Evolutionary conservation across 2,329 filamentous ascomycete species (phyloP).

Genomic region (Apiospora saccharicola): DNA sequence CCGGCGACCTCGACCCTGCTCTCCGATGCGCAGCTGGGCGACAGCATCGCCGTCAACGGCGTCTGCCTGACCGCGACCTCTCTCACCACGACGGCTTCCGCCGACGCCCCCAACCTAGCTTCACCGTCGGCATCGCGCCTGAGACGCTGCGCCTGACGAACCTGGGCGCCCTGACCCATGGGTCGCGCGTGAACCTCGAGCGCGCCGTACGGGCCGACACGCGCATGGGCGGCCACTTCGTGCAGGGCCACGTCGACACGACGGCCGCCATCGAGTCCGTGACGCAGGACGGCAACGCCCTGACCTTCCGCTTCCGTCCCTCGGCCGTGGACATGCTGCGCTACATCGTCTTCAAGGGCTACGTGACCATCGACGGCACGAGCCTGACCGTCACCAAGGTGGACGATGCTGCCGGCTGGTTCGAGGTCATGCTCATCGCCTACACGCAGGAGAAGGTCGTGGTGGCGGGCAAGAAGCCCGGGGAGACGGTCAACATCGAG

Average conservation of each 20-base stretch:
- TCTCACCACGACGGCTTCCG: conserved; percentile 38
- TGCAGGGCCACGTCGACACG: conserved; percentile 97
- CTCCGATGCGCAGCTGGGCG: conserved; percentile 82
- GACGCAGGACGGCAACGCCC: conserved; percentile 84
- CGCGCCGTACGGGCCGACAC: conserved; percentile 89
- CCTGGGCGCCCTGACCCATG: conserved; percentile 74
- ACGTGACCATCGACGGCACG: conserved; percentile 91
- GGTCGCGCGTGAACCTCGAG: conserved; percentile 87
- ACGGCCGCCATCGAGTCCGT: conserved; percentile 77
- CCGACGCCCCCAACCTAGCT: conserved; percentile 51
- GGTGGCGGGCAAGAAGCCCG: conserved; percentile 77
- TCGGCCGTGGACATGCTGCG: conserved; percentile 71
- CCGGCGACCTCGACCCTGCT: conserved; percentile 75
- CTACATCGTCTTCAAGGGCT: conserved; percentile 97
- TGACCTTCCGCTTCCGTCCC: conserved; percentile 85
- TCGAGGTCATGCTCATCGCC: conserved; percentile 96
- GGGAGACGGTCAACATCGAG: conserved; percentile 89
- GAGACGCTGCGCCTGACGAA: conserved; percentile 97
- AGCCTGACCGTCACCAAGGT: conserved; percentile 92
- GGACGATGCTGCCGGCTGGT: conserved; percentile 79
- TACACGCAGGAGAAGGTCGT: conserved; percentile 96
- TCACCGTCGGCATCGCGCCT: conserved; percentile 93
- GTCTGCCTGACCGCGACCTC: conserved; percentile 87
- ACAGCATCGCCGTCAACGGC: conserved; percentile 95
- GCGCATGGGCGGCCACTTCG: conserved; percentile 97